phyloP scores from a whole-genome alignment of 805 yeast species.

The Saccharomyces kudriavzevii region DNA sequence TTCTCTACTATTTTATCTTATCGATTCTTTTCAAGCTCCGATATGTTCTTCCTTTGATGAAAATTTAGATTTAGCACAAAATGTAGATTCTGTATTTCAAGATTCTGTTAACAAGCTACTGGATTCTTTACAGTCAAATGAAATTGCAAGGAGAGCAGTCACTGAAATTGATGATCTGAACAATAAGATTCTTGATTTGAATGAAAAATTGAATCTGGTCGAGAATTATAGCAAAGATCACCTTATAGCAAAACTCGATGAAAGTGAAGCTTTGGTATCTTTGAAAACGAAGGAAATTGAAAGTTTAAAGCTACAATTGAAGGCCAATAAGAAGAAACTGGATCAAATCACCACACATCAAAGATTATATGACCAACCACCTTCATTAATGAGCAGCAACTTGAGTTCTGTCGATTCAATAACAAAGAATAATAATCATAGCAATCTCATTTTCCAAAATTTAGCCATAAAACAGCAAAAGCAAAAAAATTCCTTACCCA shows the following conservation, averaged over 20 bases:
- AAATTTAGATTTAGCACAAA: constrained; percentile 39
- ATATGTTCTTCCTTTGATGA: constrained; percentile 24
- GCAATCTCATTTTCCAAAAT: constrained; percentile 10
- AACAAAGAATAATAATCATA: neutral
- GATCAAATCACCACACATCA: constrained; percentile 17
- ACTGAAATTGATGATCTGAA: constrained; percentile 41
- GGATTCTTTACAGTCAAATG: constrained; percentile 74
- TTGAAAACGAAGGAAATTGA: constrained; percentile 47
- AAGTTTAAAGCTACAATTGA: constrained; percentile 45
- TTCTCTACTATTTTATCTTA: constrained; percentile 55
- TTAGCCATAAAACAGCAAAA: constrained; percentile 3
- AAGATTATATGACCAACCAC: constrained; percentile 6
- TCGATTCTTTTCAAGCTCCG: constrained; percentile 45
- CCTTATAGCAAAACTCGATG: constrained; percentile 55
- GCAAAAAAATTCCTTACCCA: constrained; percentile 1
- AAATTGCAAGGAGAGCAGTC: constrained; percentile 73
- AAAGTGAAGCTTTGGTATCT: constrained; percentile 45
- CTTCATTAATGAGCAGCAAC: constrained; percentile 8
- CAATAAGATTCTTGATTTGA: constrained; percentile 46
- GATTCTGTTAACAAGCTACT: constrained; percentile 67
- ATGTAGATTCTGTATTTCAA: constrained; percentile 44
- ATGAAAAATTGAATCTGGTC: constrained; percentile 36
- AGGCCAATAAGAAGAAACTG: constrained; percentile 15
- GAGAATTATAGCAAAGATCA: neutral
- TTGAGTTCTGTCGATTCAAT: constrained; percentile 1